Evolutionary conservation across 805 yeast species (phyloP), one percentile per base, ranked within the genome.

Genomic region (Torulaspora microellipsoides): DNA sequence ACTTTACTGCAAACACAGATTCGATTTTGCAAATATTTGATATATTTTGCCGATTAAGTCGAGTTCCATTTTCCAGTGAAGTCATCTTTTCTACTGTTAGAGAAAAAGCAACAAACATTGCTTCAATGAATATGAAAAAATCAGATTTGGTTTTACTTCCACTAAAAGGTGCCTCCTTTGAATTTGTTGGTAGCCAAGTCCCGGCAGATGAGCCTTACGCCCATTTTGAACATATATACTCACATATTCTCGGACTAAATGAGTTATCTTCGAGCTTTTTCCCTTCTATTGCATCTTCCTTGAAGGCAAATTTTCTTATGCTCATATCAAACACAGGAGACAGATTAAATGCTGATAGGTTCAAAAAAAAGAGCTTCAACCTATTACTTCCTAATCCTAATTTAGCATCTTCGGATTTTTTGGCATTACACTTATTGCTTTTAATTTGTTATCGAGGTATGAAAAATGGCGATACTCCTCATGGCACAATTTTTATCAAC

Each of bases 51-150:
- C 58, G 65, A 20, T 53, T 67, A 36, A 63, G 67, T 51, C 59
- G 64, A 43, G 55, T 66, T 38, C 65, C 81, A 57, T 89, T 85
- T 66, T 82, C 87, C 53, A 95, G 91, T 60, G 95, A 88, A 34
- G 60, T 61, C 1, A 51, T 62, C 9, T 59, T 61, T 34, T 59
- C 66, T 2, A 55, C 66, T 3, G 42, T 54, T 8, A 49, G 57
- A 30, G 67, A 61, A 36, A 59, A 60, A 36, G 63, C 60, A 2
- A 36, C 48, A 1, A 57, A 58, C 40, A 50, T 62, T 10, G 34
- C 39, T 2, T 47, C 59, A 1, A 38, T 57, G 30, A 38, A 51
- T 11, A 27, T 43, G 14, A 40, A 47, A 15, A 39, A 34, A 3
- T 40, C 51, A 1, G 60, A 56, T 41, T 20, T 59, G 12, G 44